Evolutionary conservation across 2,329 filamentous ascomycete genomes (phyloP).

Genomic region (Pyricularia sp.): DNA sequence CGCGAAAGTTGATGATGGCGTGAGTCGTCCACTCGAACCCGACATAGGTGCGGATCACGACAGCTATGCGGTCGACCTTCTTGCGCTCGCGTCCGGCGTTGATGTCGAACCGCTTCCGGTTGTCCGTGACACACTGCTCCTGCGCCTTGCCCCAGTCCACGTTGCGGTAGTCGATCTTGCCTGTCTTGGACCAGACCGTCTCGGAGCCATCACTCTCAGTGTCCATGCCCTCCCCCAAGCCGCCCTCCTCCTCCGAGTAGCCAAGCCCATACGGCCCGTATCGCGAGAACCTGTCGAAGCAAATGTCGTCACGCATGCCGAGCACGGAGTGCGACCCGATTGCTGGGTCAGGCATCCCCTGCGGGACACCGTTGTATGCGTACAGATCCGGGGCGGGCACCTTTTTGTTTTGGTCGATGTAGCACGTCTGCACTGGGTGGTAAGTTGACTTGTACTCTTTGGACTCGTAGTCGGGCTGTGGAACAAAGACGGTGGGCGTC

Average conservation of each 20-base stretch:
- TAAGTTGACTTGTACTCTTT: slow-evolving; percentile 43
- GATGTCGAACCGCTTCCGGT: slow-evolving; percentile 49
- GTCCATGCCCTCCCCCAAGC: slow-evolving; percentile 61
- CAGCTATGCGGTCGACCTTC: slow-evolving; percentile 54
- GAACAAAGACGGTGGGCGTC: slow-evolving; percentile 47
- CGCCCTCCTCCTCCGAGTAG: slow-evolving; percentile 66
- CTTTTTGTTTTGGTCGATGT: slow-evolving; percentile 49
- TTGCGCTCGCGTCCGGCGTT: slow-evolving; percentile 12
- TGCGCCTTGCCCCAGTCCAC: slow-evolving; percentile 49
- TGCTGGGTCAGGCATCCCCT: slow-evolving; percentile 67
- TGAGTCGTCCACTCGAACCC: slow-evolving; percentile 72
- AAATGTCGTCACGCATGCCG: slow-evolving; percentile 67
- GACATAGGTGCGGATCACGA: slow-evolving; percentile 73
- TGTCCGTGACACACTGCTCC: slow-evolving; percentile 44
- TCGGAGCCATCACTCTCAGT: slow-evolving; percentile 61
- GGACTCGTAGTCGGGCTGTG: slow-evolving; percentile 58
- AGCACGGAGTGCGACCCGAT: slow-evolving; percentile 70
- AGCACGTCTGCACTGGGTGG: slow-evolving; percentile 49
- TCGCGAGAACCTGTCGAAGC: slow-evolving; percentile 80
- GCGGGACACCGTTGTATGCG: slow-evolving; percentile 40
- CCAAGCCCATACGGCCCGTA: slow-evolving; percentile 79
- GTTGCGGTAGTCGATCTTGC: slow-evolving; percentile 45
- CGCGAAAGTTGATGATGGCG: slow-evolving; percentile 70
- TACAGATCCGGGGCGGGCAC: slow-evolving; percentile 53
- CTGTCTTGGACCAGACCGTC: slow-evolving; percentile 42